phyloP scores from a whole-genome alignment of 768 basidiomycete species.

The Pulveroboletus sp. region DNA sequence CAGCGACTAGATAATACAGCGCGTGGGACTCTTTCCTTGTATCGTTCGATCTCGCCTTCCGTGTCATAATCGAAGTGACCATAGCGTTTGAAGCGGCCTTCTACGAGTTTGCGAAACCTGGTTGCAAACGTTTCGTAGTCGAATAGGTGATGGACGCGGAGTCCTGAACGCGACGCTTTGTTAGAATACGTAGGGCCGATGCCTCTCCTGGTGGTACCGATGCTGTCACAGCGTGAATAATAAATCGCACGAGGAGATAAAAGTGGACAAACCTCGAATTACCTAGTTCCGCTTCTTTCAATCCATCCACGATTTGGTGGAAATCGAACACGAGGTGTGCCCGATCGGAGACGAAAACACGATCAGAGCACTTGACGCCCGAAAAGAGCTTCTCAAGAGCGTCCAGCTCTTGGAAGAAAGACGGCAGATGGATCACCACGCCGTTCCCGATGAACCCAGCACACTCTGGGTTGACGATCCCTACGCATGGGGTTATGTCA shows the following conservation, averaged over 20 bases:
- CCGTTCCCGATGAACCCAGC: slow-evolving; percentile 88
- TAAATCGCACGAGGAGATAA: neutral
- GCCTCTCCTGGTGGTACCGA: slow-evolving; percentile 97
- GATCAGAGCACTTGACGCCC: slow-evolving; percentile 52
- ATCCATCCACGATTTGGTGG: slow-evolving; percentile 98
- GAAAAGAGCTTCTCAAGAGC: slow-evolving; percentile 52
- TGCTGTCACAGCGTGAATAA: slow-evolving; percentile 43
- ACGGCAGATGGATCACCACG: slow-evolving; percentile 94
- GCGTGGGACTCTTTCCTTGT: slow-evolving; percentile 59
- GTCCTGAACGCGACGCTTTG: slow-evolving; percentile 93
- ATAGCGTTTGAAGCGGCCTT: slow-evolving; percentile 96
- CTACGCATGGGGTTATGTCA: slow-evolving; percentile 1
- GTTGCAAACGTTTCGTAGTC: slow-evolving; percentile 77
- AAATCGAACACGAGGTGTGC: slow-evolving; percentile 98
- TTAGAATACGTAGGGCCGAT: slow-evolving; percentile 98
- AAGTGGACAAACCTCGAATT: slow-evolving; percentile 58
- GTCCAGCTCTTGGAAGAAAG: slow-evolving; percentile 92
- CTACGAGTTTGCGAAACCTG: slow-evolving; percentile 94
- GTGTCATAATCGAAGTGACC: slow-evolving; percentile 98
- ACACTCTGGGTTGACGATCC: slow-evolving; percentile 47
- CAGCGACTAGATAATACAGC: neutral
- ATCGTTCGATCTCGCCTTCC: slow-evolving; percentile 89
- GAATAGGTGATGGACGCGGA: slow-evolving; percentile 95
- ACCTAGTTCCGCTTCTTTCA: slow-evolving; percentile 97
- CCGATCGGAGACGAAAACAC: slow-evolving; percentile 91